Evolutionary conservation across 495 filamentous ascomycete species (phyloP).

Genomic region (Sordaria brevicollis): DNA sequence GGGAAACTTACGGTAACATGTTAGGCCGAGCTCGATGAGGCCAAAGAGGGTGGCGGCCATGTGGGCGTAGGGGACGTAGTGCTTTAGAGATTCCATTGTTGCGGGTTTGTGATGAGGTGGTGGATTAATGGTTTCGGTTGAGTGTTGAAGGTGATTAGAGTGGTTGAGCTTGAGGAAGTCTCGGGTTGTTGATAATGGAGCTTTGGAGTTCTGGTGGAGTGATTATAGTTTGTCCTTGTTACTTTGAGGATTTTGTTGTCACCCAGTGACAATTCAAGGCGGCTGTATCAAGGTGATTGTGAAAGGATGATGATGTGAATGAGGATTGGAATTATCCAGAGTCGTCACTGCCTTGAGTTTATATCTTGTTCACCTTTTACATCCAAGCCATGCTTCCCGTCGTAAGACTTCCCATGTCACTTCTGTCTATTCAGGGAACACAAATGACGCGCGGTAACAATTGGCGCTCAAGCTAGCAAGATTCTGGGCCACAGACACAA

Average conservation of each 20-base stretch:
- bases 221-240: not conserved
- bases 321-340: not conserved
- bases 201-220: not conserved
- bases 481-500: not conserved
- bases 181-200: not conserved
- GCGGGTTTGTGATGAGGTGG: not conserved
- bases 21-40: constrained; percentile 61
- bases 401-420: not conserved
- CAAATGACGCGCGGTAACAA: not conserved
- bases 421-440: not conserved
- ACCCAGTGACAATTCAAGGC: not conserved
- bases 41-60: constrained; percentile 53
- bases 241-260: not conserved
- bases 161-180: not conserved
- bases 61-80: constrained; percentile 53
- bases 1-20: constrained; percentile 52
- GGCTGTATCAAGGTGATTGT: not conserved
- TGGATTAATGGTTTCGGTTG: not conserved
- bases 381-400: not conserved
- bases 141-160: not conserved
- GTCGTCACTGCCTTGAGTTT: not conserved
- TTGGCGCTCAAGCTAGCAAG: not conserved
- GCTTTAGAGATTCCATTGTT: constrained; percentile 1
- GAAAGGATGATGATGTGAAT: not conserved
- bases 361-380: not conserved